phyloP scores from a whole-genome alignment of 345 rosid genomes.

The Ceriops zippeliana region DNA sequence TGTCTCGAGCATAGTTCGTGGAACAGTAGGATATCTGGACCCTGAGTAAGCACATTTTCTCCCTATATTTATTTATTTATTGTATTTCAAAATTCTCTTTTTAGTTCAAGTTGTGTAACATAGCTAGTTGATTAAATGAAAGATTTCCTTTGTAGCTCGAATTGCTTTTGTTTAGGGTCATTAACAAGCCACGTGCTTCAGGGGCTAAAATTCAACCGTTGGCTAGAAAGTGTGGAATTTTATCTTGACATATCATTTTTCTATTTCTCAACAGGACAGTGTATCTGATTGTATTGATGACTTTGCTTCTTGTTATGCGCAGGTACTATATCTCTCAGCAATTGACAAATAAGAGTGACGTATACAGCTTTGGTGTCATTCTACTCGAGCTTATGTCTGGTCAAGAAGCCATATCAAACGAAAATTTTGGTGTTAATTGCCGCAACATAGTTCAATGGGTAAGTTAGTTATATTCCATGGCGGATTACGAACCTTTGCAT shows the following conservation, averaged over 20 bases:
- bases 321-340: constrained; percentile 99
- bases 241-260: background rate
- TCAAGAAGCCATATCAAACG: constrained; percentile 90
- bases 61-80: background rate
- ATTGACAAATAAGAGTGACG: constrained; percentile 94
- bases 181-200: background rate
- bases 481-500: too few species aligned
- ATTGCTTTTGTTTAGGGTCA: background rate
- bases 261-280: too few species aligned
- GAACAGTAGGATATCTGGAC: constrained; percentile 97
- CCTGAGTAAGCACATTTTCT: constrained; percentile 70
- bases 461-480: constrained; percentile 15
- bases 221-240: background rate
- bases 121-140: constrained; percentile 2
- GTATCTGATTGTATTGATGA: background rate
- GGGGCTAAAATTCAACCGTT: too few species aligned
- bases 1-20: constrained; percentile 95
- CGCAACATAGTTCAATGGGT: constrained; percentile 99
- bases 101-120: constrained; percentile 6
- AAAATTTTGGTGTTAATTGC: constrained; percentile 83
- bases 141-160: background rate
- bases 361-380: constrained; percentile 96
- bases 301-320: constrained; percentile 16
- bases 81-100: background rate
- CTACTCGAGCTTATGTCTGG: constrained; percentile 96